These are phyloP conservation scores for Annulohypoxylon maeteangense DNA, from an alignment of 495 filamentous ascomycete species.

Conservation along the genomic window DNA sequence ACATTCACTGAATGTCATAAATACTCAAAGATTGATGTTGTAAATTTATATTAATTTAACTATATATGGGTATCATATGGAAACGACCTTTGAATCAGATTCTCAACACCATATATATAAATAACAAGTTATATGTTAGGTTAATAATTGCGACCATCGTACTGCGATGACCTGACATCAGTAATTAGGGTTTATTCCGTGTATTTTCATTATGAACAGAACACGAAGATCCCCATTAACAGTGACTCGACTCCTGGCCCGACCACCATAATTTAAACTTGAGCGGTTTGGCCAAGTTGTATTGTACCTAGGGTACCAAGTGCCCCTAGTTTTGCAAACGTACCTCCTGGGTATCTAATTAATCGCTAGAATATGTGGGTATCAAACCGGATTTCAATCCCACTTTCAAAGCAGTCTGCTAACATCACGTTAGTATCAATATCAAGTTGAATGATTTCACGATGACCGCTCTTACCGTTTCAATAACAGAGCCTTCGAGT, in stretches of 20 bases:
- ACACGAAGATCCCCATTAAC: not conserved
- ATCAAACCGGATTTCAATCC: not conserved
- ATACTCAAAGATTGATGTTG: not conserved
- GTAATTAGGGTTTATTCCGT: not conserved
- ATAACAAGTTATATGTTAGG: not conserved
- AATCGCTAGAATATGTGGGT: not conserved
- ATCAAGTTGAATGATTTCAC: not conserved
- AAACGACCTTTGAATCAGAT: not conserved
- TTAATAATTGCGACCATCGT: not conserved
- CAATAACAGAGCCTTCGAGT: not conserved
- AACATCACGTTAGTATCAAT: not conserved
- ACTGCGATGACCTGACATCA: not conserved
- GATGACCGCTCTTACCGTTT: not conserved
- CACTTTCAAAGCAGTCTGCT: not conserved
- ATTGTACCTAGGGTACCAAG: not conserved
- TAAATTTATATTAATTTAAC: conserved; percentile 1
- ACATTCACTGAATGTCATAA: not conserved
- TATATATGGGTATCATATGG: conserved; percentile 2
- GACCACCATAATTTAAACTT: not conserved
- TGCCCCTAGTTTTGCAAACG: not conserved
- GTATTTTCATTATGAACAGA: not conserved
- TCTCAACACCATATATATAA: not conserved
- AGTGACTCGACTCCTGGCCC: not conserved
- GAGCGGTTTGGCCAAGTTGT: not conserved
- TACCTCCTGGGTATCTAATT: too few relatives aligned